Base-by-base conservation (phyloP, 2,329 filamentous ascomycete species). In the Tolypocladium paradoxum region DNA sequence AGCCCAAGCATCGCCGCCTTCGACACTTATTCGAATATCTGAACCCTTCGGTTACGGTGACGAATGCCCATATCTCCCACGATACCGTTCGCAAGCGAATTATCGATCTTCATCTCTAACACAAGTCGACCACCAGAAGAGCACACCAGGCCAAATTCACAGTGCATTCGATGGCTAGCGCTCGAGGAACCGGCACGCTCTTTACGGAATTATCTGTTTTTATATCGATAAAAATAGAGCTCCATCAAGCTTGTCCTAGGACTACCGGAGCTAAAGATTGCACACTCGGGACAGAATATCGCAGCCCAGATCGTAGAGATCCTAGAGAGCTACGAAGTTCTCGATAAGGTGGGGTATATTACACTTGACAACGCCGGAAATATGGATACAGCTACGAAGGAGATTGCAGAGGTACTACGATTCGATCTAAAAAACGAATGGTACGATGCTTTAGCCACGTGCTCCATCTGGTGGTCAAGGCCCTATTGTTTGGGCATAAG, bases 121-220 rank as follows among this genome's bases (percentile, higher is more conserved):
- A n/a, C n/a, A n/a, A n/a, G n/a, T n/a, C n/a, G 27, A 34, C 27
- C 24, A 33, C 29, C 24, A 31, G 3, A 31, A n/a, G 45, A 34
- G 33, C 14, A 48, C 37, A 36, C 54, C 36, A 29, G 49, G 52
- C 1, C 35, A 43, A 47, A 51, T 56, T 29, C 53, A 60, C 47
- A 50, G 57, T 36, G n/a, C 52, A 5, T 60, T 60, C 53, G 55
- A 60, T 50, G 54, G 56, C 7, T 55, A 45, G 48, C 52, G 49
- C 20, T 51, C 54, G 2, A 27, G 43, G 12, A 60, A 57, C 43
- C 34, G 50, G 4, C 54, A 56, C 34, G 48, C 51, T 27, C 34
- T 61, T 43, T 59, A 59, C 38, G 54, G 55, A 18, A 49, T 61
- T 18, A 34, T 27, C 18, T 57, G 52, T 43, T 56, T 55, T 48